Evolutionary conservation across 2,329 filamentous ascomycete species (phyloP).

Genomic region (Stagonosporopsis vannaccii): DNA sequence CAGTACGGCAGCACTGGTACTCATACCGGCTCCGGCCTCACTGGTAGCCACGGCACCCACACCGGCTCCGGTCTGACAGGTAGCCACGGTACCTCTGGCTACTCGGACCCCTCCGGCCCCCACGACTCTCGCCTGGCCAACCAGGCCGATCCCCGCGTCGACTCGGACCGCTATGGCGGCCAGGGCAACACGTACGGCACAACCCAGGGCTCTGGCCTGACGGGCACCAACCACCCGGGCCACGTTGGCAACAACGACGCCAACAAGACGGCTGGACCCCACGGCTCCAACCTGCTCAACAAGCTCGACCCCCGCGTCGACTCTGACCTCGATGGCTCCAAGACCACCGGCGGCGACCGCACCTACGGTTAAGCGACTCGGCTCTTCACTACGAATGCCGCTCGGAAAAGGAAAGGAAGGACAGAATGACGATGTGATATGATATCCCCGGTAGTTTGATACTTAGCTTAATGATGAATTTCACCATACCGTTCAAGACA

Average conservation of each 20-base stretch:
- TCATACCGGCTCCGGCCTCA: slow-evolving; percentile 14
- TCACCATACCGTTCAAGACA: slow-evolving; percentile 8
- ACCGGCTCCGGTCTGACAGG: slow-evolving; percentile 16
- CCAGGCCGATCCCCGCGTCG: slow-evolving; percentile 43
- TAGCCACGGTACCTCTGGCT: slow-evolving; percentile 15
- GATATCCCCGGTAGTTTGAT: slow-evolving; percentile 18
- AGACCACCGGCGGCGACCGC: slow-evolving; percentile 38
- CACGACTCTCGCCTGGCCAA: slow-evolving; percentile 38
- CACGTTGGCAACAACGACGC: slow-evolving; percentile 27
- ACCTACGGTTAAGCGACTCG: slow-evolving; percentile 29
- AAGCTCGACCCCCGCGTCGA: slow-evolving; percentile 50
- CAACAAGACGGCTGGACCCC: slow-evolving; percentile 47
- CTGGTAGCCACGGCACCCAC: slow-evolving; percentile 20
- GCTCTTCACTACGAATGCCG: slow-evolving; percentile 7
- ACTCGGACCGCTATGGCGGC: slow-evolving; percentile 33
- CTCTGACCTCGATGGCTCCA: slow-evolving; percentile 43
- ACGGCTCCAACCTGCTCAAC: slow-evolving; percentile 44
- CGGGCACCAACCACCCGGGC: slow-evolving; percentile 22
- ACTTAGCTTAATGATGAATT: slow-evolving; percentile 17
- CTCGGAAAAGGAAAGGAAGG: slow-evolving; percentile 1
- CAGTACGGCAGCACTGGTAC: slow-evolving; percentile 9
- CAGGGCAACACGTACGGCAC: slow-evolving; percentile 31
- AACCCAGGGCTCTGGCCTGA: slow-evolving; percentile 15
- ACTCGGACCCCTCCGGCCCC: slow-evolving; percentile 39
- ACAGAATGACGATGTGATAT: slow-evolving; percentile 22